Evolutionary conservation across 1,284 basidiomycete species (phyloP).

Genomic region (Cryptococcus deneoformans): DNA sequence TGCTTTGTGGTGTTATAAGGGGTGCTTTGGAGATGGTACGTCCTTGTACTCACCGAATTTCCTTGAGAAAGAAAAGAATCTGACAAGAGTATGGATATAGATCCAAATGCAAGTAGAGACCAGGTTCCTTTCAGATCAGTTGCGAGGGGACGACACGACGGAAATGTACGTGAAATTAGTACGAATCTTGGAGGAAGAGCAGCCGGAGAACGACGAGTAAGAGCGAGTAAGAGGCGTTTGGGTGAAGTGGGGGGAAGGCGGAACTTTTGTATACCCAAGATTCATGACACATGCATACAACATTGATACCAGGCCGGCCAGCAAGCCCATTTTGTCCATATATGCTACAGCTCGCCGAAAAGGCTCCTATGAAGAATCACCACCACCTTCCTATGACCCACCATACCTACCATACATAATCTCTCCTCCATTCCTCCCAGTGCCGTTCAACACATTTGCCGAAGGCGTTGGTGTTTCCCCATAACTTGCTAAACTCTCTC

Average conservation of each 20-base stretch:
- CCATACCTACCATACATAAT: constrained; percentile 9
- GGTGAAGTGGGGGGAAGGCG: neutral
- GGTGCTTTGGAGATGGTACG: constrained; percentile 96
- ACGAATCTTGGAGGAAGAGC: constrained; percentile 91
- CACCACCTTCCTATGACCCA: no score
- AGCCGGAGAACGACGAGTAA: constrained; percentile 46
- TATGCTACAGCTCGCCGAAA: neutral
- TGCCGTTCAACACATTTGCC: constrained; percentile 1
- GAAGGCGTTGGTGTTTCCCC: constrained; percentile 22
- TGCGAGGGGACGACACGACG: constrained; percentile 91
- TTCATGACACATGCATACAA: no score
- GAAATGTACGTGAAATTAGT: constrained; percentile 88
- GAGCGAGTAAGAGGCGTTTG: constrained; percentile 26
- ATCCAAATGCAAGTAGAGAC: constrained; percentile 95
- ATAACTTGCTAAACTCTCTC: constrained; percentile 16
- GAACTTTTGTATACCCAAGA: no score
- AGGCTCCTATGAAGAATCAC: no score
- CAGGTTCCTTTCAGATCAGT: constrained; percentile 82
- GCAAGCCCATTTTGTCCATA: neutral
- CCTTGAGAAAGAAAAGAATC: neutral
- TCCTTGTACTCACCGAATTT: neutral
- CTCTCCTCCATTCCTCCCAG: constrained; percentile 3
- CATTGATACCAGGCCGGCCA: no score
- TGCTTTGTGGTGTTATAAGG: constrained; percentile 87
- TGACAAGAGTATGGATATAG: constrained; percentile 51